Percentiles rank a stretch among this genome's conserved stretches.
These are phyloP conservation scores for Trichoderma hamatum DNA, from an alignment of 2,329 filamentous ascomycete genomes.

Conservation along the genomic window DNA sequence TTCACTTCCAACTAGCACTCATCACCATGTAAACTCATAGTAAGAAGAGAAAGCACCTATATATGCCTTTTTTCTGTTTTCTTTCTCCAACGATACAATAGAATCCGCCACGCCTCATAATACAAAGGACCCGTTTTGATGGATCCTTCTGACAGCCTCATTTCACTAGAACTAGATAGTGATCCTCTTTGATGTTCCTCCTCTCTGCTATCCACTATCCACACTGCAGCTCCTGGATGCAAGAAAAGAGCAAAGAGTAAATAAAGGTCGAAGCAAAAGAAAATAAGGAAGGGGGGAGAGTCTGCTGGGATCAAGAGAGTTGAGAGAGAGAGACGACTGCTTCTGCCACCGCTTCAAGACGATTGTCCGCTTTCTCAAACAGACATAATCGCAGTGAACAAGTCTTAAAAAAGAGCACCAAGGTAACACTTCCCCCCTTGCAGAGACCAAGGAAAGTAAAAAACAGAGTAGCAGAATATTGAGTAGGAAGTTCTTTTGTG, in stretches of 20 bases:
- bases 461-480: neutral
- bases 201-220: neutral
- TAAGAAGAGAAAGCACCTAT: neutral
- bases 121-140: neutral
- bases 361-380: neutral
- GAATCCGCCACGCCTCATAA: neutral
- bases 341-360: neutral
- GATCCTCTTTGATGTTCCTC: neutral
- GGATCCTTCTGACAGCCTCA: neutral
- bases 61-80: neutral
- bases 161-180: neutral
- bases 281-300: neutral
- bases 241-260: neutral
- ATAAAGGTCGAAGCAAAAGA: neutral
- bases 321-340: neutral
- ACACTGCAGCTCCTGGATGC: neutral
- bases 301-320: neutral
- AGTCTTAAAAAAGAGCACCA: neutral
- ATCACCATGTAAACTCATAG: neutral
- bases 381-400: neutral
- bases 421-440: neutral
- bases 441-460: neutral
- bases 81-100: neutral
- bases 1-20: neutral
- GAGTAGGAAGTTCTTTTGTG: slow-evolving; percentile 2